Evolutionary conservation across 495 filamentous ascomycete species (phyloP).

Genomic region (Penicillium waksmanii): DNA sequence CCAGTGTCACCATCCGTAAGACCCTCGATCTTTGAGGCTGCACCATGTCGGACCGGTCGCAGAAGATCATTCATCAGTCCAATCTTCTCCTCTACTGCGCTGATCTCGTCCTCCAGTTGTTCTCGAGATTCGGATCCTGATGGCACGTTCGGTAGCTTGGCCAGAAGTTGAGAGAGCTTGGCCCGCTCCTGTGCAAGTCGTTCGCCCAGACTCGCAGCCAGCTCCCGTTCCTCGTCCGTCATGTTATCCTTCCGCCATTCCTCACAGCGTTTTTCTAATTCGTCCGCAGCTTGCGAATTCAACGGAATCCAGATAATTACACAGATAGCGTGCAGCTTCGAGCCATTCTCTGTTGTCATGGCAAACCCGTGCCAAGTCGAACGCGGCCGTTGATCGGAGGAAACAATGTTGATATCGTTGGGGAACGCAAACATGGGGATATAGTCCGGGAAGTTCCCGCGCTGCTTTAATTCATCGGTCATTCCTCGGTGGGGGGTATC

Average conservation of each 20-base stretch:
- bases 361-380: conserved; percentile 98
- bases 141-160: conserved; percentile 74
- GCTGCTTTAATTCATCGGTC: conserved; percentile 76
- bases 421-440: conserved; percentile 99
- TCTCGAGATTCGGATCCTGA: conserved; percentile 84
- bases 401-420: conserved; percentile 95
- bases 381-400: conserved; percentile 87
- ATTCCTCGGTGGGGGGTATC: conserved; percentile 87
- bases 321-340: conserved; percentile 88
- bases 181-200: conserved; percentile 87
- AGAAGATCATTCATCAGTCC: conserved; percentile 93
- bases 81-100: conserved; percentile 96
- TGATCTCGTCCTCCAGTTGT: conserved; percentile 87
- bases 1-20: conserved; percentile 95
- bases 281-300: conserved; percentile 76
- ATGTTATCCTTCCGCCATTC: conserved; percentile 94
- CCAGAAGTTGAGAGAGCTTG: conserved; percentile 83
- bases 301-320: conserved; percentile 92
- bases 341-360: conserved; percentile 93
- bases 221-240: conserved; percentile 91
- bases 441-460: conserved; percentile 92
- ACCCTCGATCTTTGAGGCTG: conserved; percentile 96
- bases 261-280: conserved; percentile 90
- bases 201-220: conserved; percentile 91
- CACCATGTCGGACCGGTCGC: conserved; percentile 88